A percentile compares a stretch with the other conserved stretches of the same genome.
Evolutionary conservation across 176 grass and related monocot species (phyloP).

Genomic region (Bromus sterilis): DNA sequence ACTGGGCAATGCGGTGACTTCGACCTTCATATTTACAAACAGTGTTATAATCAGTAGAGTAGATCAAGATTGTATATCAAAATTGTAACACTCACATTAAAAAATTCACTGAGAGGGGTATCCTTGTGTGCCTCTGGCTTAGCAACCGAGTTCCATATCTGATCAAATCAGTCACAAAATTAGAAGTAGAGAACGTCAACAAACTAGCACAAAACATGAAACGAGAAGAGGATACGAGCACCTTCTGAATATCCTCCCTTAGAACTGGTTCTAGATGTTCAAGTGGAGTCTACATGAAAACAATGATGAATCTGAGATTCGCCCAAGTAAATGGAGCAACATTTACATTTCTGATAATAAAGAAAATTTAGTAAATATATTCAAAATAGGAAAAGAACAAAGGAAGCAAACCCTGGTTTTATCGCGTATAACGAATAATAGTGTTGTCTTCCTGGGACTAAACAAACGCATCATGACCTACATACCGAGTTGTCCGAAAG

Average conservation of each 20-base stretch:
- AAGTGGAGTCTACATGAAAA: slow-evolving; percentile 78
- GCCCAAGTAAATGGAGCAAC: slow-evolving; percentile 3
- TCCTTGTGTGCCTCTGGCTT: slow-evolving; percentile 95
- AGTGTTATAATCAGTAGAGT: slow-evolving; percentile 6
- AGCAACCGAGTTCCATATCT: slow-evolving; percentile 94
- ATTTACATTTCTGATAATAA: not conserved
- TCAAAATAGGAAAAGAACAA: slow-evolving; percentile 8
- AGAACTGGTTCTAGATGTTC: slow-evolving; percentile 90
- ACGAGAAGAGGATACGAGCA: slow-evolving; percentile 20
- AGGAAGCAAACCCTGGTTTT: slow-evolving; percentile 69
- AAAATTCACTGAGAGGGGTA: slow-evolving; percentile 83
- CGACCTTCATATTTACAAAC: slow-evolving; percentile 52
- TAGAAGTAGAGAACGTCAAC: slow-evolving; percentile 15
- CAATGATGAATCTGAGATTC: slow-evolving; percentile 13
- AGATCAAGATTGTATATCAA: not conserved
- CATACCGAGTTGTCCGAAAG: slow-evolving; percentile 22
- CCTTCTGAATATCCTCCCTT: slow-evolving; percentile 98
- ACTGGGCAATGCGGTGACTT: slow-evolving; percentile 88
- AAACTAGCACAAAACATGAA: not conserved
- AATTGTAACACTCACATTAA: slow-evolving; percentile 52
- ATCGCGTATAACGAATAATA: slow-evolving; percentile 91
- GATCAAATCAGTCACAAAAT: slow-evolving; percentile 36
- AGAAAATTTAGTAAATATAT: slow-evolving; percentile 8
- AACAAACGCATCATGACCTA: slow-evolving; percentile 95
- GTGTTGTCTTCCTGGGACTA: slow-evolving; percentile 67